A percentile compares a stretch with the other conserved stretches of the same genome.
These are phyloP conservation scores for Phialophora macrospora DNA, from an alignment of 2,329 filamentous ascomycete genomes.

Conservation along the genomic window DNA sequence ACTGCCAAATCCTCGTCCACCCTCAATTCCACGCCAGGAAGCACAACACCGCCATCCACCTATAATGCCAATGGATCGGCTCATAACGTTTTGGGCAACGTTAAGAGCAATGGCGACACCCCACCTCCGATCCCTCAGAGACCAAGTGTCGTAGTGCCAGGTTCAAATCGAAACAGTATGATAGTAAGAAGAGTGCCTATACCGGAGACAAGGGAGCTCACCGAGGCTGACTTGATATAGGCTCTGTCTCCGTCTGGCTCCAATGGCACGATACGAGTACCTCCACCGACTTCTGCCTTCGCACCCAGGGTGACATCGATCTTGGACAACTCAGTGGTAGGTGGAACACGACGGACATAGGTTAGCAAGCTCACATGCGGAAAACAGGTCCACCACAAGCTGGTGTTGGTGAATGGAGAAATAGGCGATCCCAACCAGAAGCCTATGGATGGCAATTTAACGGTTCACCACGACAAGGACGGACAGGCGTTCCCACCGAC, in stretches of 20 bases:
- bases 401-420: constrained; percentile 78
- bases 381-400: constrained; percentile 83
- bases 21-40: constrained; percentile 65
- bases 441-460: constrained; percentile 76
- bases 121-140: constrained; percentile 52
- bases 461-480: constrained; percentile 81
- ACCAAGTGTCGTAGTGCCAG: constrained; percentile 49
- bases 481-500: constrained; percentile 71
- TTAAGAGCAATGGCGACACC: constrained; percentile 58
- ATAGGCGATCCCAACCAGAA: constrained; percentile 73
- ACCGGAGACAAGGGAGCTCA: neutral
- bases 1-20: constrained; percentile 69
- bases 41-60: constrained; percentile 75
- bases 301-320: constrained; percentile 81
- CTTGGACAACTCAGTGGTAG: constrained; percentile 81
- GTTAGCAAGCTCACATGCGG: constrained; percentile 10
- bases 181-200: constrained; percentile 43
- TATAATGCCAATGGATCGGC: constrained; percentile 69
- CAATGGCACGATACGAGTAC: constrained; percentile 50
- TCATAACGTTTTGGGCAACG: constrained; percentile 60
- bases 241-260: constrained; percentile 39
- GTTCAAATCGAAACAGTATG: constrained; percentile 51
- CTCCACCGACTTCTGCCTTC: constrained; percentile 72
- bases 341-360: constrained; percentile 43
- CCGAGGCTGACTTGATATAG: constrained; percentile 38